These are phyloP conservation scores for Penicillium sp. DNA, from an alignment of 2,329 filamentous ascomycete genomes.

Conservation along the genomic window DNA sequence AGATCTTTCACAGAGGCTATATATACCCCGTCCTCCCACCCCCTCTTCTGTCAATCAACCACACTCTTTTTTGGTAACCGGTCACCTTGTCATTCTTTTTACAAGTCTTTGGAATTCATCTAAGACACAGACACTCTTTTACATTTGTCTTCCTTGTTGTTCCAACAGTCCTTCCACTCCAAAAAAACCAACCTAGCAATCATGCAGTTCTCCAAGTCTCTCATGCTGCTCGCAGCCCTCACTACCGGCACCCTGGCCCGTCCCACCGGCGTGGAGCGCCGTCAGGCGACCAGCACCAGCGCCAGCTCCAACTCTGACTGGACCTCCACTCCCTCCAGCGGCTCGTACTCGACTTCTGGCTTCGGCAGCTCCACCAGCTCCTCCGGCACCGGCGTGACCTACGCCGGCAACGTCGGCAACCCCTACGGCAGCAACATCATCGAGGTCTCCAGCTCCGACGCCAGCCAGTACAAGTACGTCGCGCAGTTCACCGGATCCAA, in stretches of 20 bases:
- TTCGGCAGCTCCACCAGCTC: slow-evolving; percentile 34
- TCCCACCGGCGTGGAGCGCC: slow-evolving; percentile 19
- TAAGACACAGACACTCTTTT: slow-evolving; percentile 4
- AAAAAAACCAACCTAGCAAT: background rate
- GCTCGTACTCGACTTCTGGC: slow-evolving; percentile 30
- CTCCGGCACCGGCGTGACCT: slow-evolving; percentile 29
- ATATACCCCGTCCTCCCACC: slow-evolving; percentile 1
- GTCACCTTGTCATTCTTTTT: slow-evolving; percentile 4
- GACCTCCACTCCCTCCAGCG: slow-evolving; percentile 23
- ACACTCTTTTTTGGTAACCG: slow-evolving; percentile 10
- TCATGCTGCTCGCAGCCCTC: slow-evolving; percentile 35
- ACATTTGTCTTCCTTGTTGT: slow-evolving; percentile 3
- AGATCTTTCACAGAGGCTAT: slow-evolving; percentile 4
- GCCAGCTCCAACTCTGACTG: slow-evolving; percentile 17
- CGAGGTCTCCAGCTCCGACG: slow-evolving; percentile 32
- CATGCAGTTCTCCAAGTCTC: slow-evolving; percentile 34
- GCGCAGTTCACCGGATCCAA: slow-evolving; percentile 35
- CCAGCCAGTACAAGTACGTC: slow-evolving; percentile 39
- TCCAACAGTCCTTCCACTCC: background rate
- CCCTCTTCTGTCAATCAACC: background rate
- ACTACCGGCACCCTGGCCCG: slow-evolving; percentile 25
- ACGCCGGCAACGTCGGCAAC: slow-evolving; percentile 40
- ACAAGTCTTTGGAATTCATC: slow-evolving; percentile 2
- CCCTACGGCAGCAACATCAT: slow-evolving; percentile 46
- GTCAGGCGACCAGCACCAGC: slow-evolving; percentile 13